A percentile compares a stretch with the other conserved stretches of the same genome.
Conservation (phyloP, 225 moss, liverwort and hornwort genomes). For the Asterella californica region DNA sequence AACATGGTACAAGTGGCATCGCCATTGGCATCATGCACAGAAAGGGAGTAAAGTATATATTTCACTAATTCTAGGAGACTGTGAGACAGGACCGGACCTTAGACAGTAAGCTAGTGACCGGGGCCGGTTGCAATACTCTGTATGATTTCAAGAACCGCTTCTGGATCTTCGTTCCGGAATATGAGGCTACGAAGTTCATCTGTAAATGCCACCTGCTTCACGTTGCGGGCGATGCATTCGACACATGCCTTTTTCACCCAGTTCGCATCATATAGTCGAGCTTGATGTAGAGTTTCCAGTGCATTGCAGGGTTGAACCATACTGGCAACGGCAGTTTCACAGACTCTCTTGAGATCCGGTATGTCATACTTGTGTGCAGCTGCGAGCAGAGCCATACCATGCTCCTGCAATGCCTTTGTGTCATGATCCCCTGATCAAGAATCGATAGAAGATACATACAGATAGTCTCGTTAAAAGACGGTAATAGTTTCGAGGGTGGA, state of each 20-base stretch:
- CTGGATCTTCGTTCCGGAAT: conserved; percentile 59
- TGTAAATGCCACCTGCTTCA: conserved; percentile 56
- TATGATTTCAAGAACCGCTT: conserved; percentile 56
- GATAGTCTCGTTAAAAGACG: neutral
- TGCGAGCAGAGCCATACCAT: conserved; percentile 65
- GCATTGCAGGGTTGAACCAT: conserved; percentile 63
- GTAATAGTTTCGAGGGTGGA: neutral
- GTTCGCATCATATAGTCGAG: conserved; percentile 59
- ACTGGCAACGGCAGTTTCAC: conserved; percentile 56
- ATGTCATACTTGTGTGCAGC: conserved; percentile 77
- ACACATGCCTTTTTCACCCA: conserved; percentile 65
- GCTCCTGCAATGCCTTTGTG: conserved; percentile 66
- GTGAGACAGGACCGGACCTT: neutral
- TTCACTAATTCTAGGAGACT: neutral
- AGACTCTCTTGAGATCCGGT: conserved; percentile 62
- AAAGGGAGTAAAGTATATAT: neutral
- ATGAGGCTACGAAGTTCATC: conserved; percentile 67
- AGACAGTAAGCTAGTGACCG: conserved; percentile 38
- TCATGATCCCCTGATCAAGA: conserved; percentile 53
- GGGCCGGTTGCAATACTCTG: conserved; percentile 55
- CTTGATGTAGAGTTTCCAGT: conserved; percentile 67
- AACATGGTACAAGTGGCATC: neutral
- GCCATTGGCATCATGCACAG: neutral
- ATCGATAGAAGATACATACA: neutral
- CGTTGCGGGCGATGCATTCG: conserved; percentile 59